Percentiles rank a stretch among this genome's conserved stretches.
Conservation (phyloP, 768 basidiomycete genomes). For the Floccularia luteovirens region DNA sequence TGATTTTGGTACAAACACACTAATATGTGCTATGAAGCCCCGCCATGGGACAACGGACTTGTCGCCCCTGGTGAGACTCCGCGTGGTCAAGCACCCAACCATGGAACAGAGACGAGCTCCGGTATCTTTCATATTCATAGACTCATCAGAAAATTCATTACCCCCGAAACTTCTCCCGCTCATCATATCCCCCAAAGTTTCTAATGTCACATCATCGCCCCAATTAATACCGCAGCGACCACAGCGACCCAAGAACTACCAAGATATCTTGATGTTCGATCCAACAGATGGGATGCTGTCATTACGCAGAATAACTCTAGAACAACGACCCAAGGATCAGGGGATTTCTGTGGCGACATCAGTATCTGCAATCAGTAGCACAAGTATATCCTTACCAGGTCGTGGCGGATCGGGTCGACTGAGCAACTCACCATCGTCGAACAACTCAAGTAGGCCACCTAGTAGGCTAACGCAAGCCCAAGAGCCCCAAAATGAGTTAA, state of each 20-base stretch:
- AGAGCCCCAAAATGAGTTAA: constrained; percentile 24
- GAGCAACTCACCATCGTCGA: constrained; percentile 21
- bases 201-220: constrained; percentile 11
- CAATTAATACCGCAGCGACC: constrained; percentile 19
- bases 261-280: constrained; percentile 67
- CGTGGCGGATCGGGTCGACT: constrained; percentile 33
- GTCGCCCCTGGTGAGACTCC: constrained; percentile 48
- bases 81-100: constrained; percentile 17
- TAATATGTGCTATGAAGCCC: constrained; percentile 17
- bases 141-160: constrained; percentile 21
- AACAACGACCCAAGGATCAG: constrained; percentile 21
- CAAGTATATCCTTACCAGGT: constrained; percentile 58
- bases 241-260: constrained; percentile 37
- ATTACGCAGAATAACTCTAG: constrained; percentile 44
- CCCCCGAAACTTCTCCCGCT: constrained; percentile 31
- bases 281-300: constrained; percentile 47
- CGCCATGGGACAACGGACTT: constrained; percentile 48
- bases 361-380: constrained; percentile 25
- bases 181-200: constrained; percentile 7
- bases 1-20: constrained; percentile 1
- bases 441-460: not conserved
- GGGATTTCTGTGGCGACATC: constrained; percentile 20
- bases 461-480: not conserved
- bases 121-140: constrained; percentile 51
- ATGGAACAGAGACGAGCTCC: constrained; percentile 24